phyloP scores from a whole-genome alignment of 2,329 filamentous ascomycete species.

The Falciphora oryzae region DNA sequence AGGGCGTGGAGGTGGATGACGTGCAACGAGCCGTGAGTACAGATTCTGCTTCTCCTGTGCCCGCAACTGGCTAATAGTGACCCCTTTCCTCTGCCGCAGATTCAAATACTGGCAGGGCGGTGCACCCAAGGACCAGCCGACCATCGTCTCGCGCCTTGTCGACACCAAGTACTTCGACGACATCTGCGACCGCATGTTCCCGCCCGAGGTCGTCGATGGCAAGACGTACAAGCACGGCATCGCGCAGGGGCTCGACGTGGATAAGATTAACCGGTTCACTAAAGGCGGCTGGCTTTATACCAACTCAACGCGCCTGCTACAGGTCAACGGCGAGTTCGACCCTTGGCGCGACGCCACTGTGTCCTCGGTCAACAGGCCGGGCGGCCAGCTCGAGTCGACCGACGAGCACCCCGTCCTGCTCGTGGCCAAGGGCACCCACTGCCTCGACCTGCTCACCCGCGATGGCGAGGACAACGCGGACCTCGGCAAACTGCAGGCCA shows the following conservation, averaged over 20 bases:
- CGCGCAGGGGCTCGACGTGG: slow-evolving; percentile 24
- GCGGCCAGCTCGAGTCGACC: slow-evolving; percentile 30
- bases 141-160: slow-evolving; percentile 34
- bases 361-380: slow-evolving; percentile 30
- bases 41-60: neutral
- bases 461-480: slow-evolving; percentile 48
- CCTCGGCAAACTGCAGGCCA: slow-evolving; percentile 41
- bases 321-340: slow-evolving; percentile 34
- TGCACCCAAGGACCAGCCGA: slow-evolving; percentile 34
- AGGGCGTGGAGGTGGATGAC: slow-evolving; percentile 51
- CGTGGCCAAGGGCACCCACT: slow-evolving; percentile 31
- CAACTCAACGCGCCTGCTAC: slow-evolving; percentile 31
- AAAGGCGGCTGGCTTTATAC: slow-evolving; percentile 29
- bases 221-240: slow-evolving; percentile 23
- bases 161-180: slow-evolving; percentile 31
- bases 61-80: neutral
- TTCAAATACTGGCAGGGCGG: slow-evolving; percentile 37
- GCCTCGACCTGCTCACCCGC: slow-evolving; percentile 31
- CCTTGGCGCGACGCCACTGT: slow-evolving; percentile 36
- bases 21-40: slow-evolving; percentile 39
- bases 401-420: slow-evolving; percentile 26
- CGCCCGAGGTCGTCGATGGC: slow-evolving; percentile 18
- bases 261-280: slow-evolving; percentile 29
- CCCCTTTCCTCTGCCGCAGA: neutral
- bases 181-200: slow-evolving; percentile 41